Evolutionary conservation across 192 early-diverging fungal species (phyloP).

Genomic region (Umbelopsis sp.): DNA sequence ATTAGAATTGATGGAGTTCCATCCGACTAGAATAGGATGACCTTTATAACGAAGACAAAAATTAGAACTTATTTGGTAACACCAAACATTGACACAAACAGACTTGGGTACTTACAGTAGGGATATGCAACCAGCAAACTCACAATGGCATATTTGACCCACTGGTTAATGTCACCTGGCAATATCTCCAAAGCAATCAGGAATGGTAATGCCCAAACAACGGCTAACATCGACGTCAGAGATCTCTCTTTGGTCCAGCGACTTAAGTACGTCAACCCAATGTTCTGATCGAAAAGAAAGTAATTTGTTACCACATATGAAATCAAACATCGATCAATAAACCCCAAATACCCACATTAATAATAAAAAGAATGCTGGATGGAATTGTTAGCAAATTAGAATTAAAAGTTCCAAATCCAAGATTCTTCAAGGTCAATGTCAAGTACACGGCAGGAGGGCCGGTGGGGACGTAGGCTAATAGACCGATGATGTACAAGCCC

Average conservation of each 20-base stretch:
- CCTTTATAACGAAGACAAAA: neutral
- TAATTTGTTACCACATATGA: neutral
- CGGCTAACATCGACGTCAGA: constrained; percentile 33
- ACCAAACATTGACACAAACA: too few species aligned
- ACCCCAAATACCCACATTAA: constrained; percentile 29
- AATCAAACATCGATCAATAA: neutral
- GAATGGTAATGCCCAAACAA: constrained; percentile 30
- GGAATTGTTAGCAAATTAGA: constrained; percentile 44
- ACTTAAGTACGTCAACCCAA: constrained; percentile 37
- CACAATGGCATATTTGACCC: constrained; percentile 33
- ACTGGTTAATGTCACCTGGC: constrained; percentile 37
- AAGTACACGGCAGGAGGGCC: constrained; percentile 34
- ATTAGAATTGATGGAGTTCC: constrained; percentile 45
- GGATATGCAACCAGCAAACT: constrained; percentile 37
- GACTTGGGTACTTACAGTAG: neutral
- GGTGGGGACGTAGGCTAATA: constrained; percentile 40
- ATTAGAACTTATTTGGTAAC: neutral
- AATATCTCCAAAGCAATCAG: constrained; percentile 31
- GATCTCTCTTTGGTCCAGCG: constrained; percentile 36
- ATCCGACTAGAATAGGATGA: constrained; percentile 34
- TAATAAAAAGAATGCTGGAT: constrained; percentile 24
- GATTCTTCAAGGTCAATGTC: constrained; percentile 43
- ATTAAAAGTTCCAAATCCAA: constrained; percentile 41
- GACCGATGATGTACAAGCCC: constrained; percentile 45
- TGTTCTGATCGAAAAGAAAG: neutral